Conservation (phyloP, 306 rosid genomes). For the Urtica urens region DNA sequence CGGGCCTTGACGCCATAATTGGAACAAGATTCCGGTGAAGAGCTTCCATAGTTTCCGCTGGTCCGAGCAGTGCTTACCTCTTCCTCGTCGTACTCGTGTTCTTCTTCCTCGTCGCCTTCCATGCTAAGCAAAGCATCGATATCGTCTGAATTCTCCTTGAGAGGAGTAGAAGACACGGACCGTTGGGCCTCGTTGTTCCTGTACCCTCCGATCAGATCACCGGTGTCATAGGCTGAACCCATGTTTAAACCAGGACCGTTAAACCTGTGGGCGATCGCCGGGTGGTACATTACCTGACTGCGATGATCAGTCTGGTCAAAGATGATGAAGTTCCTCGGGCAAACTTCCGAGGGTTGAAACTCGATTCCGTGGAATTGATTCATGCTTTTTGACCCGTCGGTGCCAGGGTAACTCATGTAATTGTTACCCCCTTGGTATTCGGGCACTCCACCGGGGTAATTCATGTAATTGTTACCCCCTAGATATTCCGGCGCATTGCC, state of each 20-base stretch:
- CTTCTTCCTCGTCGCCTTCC: conserved; percentile 55
- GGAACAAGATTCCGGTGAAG: conserved; percentile 54
- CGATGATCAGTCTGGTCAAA: conserved; percentile 76
- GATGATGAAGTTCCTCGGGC: conserved; percentile 79
- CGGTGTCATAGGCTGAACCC: conserved; percentile 33
- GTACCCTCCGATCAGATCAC: conserved; percentile 30
- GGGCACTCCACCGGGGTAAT: too few relatives aligned
- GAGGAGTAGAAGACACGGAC: conserved; percentile 39
- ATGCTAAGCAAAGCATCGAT: conserved; percentile 86
- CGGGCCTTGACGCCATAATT: conserved; percentile 45
- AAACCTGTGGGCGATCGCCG: conserved; percentile 58
- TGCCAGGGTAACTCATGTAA: conserved; percentile 46
- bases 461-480: neutral
- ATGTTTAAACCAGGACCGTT: conserved; percentile 38
- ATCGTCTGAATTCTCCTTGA: conserved; percentile 65
- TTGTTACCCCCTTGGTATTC: conserved; percentile 38
- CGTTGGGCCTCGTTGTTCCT: conserved; percentile 34
- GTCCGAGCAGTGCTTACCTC: conserved; percentile 90
- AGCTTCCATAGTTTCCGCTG: conserved; percentile 33
- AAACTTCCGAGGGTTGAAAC: conserved; percentile 66
- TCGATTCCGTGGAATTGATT: conserved; percentile 57
- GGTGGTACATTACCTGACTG: conserved; percentile 74
- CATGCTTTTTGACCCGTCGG: conserved; percentile 41
- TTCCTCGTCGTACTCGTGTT: conserved; percentile 60
- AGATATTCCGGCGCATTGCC: conserved; percentile 13